These are phyloP conservation scores for Somion occarium DNA, from an alignment of 1,284 basidiomycete species.

Conservation along the genomic window DNA sequence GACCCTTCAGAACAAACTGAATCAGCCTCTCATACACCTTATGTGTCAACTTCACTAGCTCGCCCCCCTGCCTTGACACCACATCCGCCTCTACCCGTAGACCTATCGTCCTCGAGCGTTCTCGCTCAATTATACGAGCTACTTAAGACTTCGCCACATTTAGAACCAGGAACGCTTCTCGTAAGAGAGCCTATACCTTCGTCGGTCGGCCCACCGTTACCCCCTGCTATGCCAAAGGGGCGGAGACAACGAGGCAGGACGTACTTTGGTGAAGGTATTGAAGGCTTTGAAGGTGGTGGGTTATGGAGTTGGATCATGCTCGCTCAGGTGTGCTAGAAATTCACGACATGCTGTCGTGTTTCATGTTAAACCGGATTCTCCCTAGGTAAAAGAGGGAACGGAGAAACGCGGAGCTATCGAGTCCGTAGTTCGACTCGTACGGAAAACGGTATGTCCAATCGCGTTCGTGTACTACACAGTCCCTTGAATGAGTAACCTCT, in stretches of 20 bases:
- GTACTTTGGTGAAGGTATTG: conserved; percentile 55
- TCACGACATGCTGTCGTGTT: neutral
- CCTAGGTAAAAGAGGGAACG: conserved; percentile 75
- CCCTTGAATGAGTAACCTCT: conserved; percentile 4
- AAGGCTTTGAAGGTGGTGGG: conserved; percentile 39
- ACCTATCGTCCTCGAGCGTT: conserved; percentile 35
- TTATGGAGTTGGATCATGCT: conserved; percentile 73
- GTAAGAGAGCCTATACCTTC: conserved; percentile 45
- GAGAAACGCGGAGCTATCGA: conserved; percentile 72
- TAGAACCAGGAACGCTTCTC: conserved; percentile 51
- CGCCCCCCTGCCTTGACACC: conserved; percentile 14
- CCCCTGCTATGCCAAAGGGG: conserved; percentile 50
- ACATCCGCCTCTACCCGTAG: conserved; percentile 37
- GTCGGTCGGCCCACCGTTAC: conserved; percentile 49
- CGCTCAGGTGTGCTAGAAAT: conserved; percentile 48
- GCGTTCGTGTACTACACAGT: neutral
- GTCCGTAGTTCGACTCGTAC: conserved; percentile 58
- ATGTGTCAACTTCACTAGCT: conserved; percentile 30
- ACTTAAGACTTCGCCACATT: conserved; percentile 52
- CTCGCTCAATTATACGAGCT: conserved; percentile 43
- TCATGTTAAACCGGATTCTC: neutral
- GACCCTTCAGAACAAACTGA: conserved; percentile 31
- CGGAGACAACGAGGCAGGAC: conserved; percentile 60
- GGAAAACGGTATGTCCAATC: conserved; percentile 48
- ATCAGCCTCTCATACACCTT: conserved; percentile 10